phyloP scores from a whole-genome alignment of 2,329 filamentous ascomycete species.

The Calonectria ilicicola region DNA sequence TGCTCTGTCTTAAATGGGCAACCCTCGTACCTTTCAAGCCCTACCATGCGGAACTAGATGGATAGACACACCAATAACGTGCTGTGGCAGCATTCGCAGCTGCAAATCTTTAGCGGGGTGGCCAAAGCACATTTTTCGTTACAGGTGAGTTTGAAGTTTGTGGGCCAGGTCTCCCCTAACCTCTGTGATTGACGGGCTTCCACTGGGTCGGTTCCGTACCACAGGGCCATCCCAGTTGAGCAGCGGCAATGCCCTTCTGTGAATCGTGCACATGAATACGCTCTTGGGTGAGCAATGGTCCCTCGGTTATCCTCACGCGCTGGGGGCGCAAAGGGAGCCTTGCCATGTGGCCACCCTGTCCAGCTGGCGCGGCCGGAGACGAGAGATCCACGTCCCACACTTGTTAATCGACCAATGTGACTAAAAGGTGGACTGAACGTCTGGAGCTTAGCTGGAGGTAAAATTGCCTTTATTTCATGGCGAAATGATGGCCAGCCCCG shows the following conservation, averaged over 20 bases:
- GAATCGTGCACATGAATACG: background rate
- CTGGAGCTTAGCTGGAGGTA: conserved; percentile 29
- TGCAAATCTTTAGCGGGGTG: background rate
- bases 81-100: background rate
- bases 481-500: conserved; percentile 36
- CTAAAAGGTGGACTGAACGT: conserved; percentile 22
- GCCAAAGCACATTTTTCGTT: conserved; percentile 10
- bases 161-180: background rate
- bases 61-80: background rate
- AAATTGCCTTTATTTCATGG: conserved; percentile 44
- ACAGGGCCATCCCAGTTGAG: background rate
- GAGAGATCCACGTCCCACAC: conserved; percentile 3
- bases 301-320: conserved; percentile 3
- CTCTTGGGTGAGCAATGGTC: background rate
- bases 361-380: conserved; percentile 24
- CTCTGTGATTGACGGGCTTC: background rate
- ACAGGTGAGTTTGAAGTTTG: conserved; percentile 21
- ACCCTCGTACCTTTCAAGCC: background rate
- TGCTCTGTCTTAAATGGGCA: background rate
- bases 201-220: background rate
- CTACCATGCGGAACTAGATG: background rate
- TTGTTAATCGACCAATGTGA: background rate
- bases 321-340: conserved; percentile 13
- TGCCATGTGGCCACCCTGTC: conserved; percentile 43
- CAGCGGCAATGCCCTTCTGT: conserved; percentile 5